Evolutionary conservation across 495 filamentous ascomycete species (phyloP), one percentile per base, ranked within the genome.

Genomic region (Aspergillus homomorphus): DNA sequence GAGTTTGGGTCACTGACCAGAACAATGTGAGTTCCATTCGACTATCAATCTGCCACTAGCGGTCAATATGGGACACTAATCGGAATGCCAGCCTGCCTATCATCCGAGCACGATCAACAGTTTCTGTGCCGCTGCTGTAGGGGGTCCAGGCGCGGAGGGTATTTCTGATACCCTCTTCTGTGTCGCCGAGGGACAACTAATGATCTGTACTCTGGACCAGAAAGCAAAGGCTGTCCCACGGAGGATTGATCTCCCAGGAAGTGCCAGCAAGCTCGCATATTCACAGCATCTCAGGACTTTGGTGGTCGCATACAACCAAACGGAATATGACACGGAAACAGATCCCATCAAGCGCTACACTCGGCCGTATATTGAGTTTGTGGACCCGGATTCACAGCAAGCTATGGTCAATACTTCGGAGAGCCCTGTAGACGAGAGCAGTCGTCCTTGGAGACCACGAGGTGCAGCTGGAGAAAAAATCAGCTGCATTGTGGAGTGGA

Each of bases 401-500:
- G 41, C 69, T 3, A 58, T 73, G 7, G 51, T 51, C 16, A 60
- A 56, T 33, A 38, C 52, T 33, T 23, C 41, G 6, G 51, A 59
- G n/a, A 23, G 54, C 24, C 16, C 30, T 9, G 53, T 24, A 0
- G 42, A 60, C 1, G 52, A 60, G 1, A 56, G 54, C 2, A 28
- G 52, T 16, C 56, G 59, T 7, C 64, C 63, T 21, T 73, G 72
- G 72, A 66, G 70, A 58, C 72, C 72, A 19, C 63, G 65, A 41
- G 68, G 66, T 14, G 63, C 68, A 26, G 66, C 70, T n/a, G 78
- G 78, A 7, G 80, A 82, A 59, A 74, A 67, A 15, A 73, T 81
- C 50, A 75, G 73, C 26, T 80, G 77, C 52, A 77, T 82, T 12
- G 54, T 77, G 18, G 80, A 82, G 56, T 82, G 80, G 80, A 71